Evolutionary conservation across 169 alveolate species (phyloP).

Genomic region (Perkinsus olseni): DNA sequence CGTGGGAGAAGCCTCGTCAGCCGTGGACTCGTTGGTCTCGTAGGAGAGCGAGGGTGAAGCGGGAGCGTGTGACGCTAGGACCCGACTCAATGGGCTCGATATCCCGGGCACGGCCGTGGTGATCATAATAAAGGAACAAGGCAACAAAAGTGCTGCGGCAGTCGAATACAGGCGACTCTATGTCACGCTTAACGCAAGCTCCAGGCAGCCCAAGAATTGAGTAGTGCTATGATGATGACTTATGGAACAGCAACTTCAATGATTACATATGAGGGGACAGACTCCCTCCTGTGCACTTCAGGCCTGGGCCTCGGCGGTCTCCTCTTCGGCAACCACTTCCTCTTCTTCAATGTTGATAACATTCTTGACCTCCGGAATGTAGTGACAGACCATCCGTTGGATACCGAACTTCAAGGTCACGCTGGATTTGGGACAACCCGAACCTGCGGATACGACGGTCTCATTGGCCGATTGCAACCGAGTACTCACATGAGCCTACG

Average conservation of each 20-base stretch:
- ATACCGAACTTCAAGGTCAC: not conserved
- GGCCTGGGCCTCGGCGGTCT: not conserved
- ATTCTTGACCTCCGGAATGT: not conserved
- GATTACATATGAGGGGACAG: no score
- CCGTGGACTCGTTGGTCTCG: not conserved
- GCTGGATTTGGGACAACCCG: not conserved
- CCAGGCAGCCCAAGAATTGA: no score
- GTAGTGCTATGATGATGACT: no score
- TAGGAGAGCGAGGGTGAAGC: not conserved
- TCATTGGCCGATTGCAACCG: not conserved
- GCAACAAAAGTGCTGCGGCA: not conserved
- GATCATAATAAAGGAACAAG: not conserved
- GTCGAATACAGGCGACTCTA: not conserved
- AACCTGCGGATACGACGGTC: not conserved
- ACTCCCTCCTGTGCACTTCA: not conserved
- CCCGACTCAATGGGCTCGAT: not conserved
- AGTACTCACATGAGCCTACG: not conserved
- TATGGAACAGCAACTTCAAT: no score
- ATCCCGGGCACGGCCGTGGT: not conserved
- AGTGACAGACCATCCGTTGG: not conserved
- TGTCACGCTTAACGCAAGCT: not conserved
- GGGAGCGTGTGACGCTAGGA: not conserved
- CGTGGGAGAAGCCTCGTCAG: not conserved
- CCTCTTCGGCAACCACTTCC: not conserved
- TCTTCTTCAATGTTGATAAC: not conserved